Percentiles rank a stretch among this genome's conserved stretches.
These are phyloP conservation scores for Rachicladosporium sp. DNA, from an alignment of 2,329 filamentous ascomycete genomes.

Conservation along the genomic window DNA sequence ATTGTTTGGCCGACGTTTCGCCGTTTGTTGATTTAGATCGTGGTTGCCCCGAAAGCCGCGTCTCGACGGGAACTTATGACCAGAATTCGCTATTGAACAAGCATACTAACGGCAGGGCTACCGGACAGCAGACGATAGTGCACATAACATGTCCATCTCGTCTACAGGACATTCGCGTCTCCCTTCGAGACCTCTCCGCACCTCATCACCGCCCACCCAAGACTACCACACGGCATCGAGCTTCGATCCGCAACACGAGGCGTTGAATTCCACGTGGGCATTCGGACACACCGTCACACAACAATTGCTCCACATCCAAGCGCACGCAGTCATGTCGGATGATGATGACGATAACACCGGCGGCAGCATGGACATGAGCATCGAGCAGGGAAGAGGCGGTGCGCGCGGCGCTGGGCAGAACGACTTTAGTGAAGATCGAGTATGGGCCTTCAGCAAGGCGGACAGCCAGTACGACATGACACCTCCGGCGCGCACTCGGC, in stretches of 20 bases:
- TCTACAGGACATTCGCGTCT: too few relatives aligned
- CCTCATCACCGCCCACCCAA: too few relatives aligned
- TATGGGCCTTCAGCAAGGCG: constrained; percentile 35
- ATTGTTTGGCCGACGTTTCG: too few relatives aligned
- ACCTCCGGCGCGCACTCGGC: constrained; percentile 24
- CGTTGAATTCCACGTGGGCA: constrained; percentile 25
- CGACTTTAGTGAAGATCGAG: constrained; percentile 39
- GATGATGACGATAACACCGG: constrained; percentile 16
- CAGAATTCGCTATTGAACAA: too few relatives aligned
- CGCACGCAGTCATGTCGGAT: constrained; percentile 20
- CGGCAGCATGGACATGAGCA: constrained; percentile 35
- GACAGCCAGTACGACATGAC: constrained; percentile 35
- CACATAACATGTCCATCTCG: too few relatives aligned
- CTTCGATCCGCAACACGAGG: constrained; percentile 21
- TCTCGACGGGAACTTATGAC: too few relatives aligned
- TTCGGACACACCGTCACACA: constrained; percentile 24
- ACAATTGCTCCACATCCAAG: constrained; percentile 19
- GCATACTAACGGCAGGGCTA: too few relatives aligned
- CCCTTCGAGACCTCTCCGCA: too few relatives aligned
- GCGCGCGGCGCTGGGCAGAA: constrained; percentile 27
- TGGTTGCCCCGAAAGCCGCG: too few relatives aligned
- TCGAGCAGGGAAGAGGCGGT: constrained; percentile 45
- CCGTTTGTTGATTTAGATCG: too few relatives aligned
- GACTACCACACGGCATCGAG: constrained; percentile 6
- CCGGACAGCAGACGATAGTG: too few relatives aligned